These are phyloP conservation scores for Cercospora brassicicola DNA, from an alignment of 2,329 filamentous ascomycete genomes.

Conservation along the genomic window DNA sequence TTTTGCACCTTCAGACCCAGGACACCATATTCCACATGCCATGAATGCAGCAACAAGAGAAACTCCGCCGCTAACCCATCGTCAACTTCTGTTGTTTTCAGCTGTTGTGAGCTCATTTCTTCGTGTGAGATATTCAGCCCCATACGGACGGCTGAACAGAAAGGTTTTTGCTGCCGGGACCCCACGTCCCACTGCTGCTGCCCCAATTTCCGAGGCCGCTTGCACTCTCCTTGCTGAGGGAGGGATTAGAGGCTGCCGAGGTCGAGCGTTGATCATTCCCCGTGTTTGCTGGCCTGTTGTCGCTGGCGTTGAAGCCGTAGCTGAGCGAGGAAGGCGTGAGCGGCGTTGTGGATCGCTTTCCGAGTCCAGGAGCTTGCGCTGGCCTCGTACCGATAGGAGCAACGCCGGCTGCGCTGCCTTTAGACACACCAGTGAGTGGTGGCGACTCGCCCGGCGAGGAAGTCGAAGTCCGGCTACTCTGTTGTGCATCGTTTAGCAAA, in stretches of 20 bases:
- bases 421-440: constrained; percentile 62
- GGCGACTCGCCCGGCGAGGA: constrained; percentile 84
- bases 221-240: constrained; percentile 47
- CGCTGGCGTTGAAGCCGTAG: constrained; percentile 61
- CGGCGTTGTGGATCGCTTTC: constrained; percentile 84
- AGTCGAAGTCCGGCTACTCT: constrained; percentile 74
- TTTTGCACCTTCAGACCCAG: constrained; percentile 8
- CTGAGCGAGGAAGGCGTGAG: constrained; percentile 79
- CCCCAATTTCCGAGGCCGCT: constrained; percentile 65
- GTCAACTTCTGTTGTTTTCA: constrained; percentile 18
- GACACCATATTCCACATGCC: constrained; percentile 27
- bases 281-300: constrained; percentile 53
- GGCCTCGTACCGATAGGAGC: constrained; percentile 94
- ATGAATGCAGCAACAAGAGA: constrained; percentile 20
- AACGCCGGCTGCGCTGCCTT: constrained; percentile 63
- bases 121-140: constrained; percentile 59
- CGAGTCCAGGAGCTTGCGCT: constrained; percentile 60
- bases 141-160: constrained; percentile 91
- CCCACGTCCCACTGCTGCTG: constrained; percentile 79
- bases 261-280: constrained; percentile 56
- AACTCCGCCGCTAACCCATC: constrained; percentile 25
- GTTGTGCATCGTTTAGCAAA: constrained; percentile 55
- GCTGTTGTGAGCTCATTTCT: constrained; percentile 12
- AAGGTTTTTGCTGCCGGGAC: constrained; percentile 67
- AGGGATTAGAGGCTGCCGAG: constrained; percentile 61